Evolutionary conservation across 2,329 filamentous ascomycete genomes (phyloP).

Genomic region (Colletotrichum chlorophyti): DNA sequence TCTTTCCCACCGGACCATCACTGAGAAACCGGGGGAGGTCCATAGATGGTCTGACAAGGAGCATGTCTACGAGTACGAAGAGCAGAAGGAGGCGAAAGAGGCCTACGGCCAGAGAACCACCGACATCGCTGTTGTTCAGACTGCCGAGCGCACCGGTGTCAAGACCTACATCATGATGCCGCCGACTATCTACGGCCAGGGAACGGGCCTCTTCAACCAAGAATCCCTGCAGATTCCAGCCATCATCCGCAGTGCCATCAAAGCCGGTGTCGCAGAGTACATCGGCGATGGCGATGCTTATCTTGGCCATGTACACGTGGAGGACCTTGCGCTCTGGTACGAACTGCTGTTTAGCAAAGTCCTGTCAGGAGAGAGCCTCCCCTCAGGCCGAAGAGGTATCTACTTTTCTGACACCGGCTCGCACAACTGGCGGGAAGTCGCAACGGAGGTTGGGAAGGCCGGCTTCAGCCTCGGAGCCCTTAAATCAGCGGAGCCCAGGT

Average conservation of each 20-base stretch:
- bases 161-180: constrained; percentile 53
- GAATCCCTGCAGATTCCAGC: constrained; percentile 46
- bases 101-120: constrained; percentile 50
- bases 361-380: constrained; percentile 39
- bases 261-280: constrained; percentile 29
- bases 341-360: constrained; percentile 42
- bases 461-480: constrained; percentile 39
- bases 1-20: constrained; percentile 48
- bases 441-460: constrained; percentile 41
- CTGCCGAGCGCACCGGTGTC: constrained; percentile 45
- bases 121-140: constrained; percentile 49
- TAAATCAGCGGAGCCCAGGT: constrained; percentile 28
- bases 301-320: constrained; percentile 53
- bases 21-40: constrained; percentile 33
- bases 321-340: constrained; percentile 50
- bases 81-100: constrained; percentile 41
- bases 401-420: constrained; percentile 49
- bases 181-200: constrained; percentile 54
- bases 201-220: constrained; percentile 49
- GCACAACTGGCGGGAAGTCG: constrained; percentile 47
- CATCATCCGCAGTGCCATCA: constrained; percentile 38
- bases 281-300: constrained; percentile 44
- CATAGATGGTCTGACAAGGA: constrained; percentile 50
- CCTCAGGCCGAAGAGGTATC: constrained; percentile 44
- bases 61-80: constrained; percentile 50